Base-by-base conservation (phyloP, 495 filamentous ascomycete genomes). In the Pseudomonodictys pantanalensis region DNA sequence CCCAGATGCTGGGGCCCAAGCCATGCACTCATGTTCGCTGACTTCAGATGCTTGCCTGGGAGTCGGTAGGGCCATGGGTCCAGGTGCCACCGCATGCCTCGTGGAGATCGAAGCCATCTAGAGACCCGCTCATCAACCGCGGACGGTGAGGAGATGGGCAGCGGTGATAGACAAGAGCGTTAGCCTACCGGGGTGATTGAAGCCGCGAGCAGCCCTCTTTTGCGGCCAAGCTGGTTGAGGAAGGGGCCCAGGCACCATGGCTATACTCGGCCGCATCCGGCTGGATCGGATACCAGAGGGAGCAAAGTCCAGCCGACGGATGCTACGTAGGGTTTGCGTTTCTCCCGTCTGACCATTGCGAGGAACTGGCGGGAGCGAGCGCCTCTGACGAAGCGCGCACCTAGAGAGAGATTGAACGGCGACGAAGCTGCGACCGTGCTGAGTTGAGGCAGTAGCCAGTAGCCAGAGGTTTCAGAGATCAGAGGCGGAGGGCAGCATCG, bases 71-170 rank as follows among this genome's bases (percentile, higher is more conserved):
- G 53, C 41, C 9, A 6, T 12, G 15, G 32, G 17, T 12, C n/a
- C 35, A 18, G 8, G 28, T 46, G 41, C n/a, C 42, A 47, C 53
- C 35, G 53, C 53, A 30, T 56, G 25, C 26, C 25, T 23, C 52
- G 42, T 25, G 5, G 26, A 38, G 48, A n/a, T n/a, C n/a, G n/a
- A n/a, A n/a, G n/a, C n/a, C n/a, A n/a, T n/a, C n/a, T 62, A 52
- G 58, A 56, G 58, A 62, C 44, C 58, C 58, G 58, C 51, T 54
- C 41, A 25, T 56, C 51, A 46, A 22, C 53, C 2, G 38, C 3
- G 23, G 15, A 25, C 51, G 44, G 58, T 24, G 43, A 56, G 52
- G 35, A 60, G 28, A 25, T 38, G 45, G 42, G 47, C n/a, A 20
- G 45, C 26, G 44, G 30, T 50, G 41, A 25, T 17, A 29, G 38